Conservation (phyloP, 1,284 basidiomycete genomes). For the Tilletiaria anomala region DNA sequence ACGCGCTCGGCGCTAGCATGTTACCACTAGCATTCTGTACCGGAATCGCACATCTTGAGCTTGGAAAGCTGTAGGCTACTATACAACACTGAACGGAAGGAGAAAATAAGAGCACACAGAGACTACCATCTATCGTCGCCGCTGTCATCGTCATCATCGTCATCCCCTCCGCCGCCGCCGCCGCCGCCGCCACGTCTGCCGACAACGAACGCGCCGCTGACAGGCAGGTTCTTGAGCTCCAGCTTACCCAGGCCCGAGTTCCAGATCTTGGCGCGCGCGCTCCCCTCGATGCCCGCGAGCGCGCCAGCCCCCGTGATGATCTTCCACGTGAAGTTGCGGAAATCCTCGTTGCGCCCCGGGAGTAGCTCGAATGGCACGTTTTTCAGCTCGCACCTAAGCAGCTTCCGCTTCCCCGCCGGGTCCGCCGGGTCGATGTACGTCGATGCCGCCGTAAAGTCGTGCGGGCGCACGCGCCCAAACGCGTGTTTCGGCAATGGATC, state of each 20-base stretch:
- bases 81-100: too few species aligned
- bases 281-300: conserved; percentile 26
- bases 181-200: too few species aligned
- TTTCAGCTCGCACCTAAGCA: conserved; percentile 20
- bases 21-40: too few species aligned
- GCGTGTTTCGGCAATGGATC: conserved; percentile 24
- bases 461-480: conserved; percentile 24
- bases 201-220: conserved; percentile 28
- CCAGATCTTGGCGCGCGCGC: conserved; percentile 26
- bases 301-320: conserved; percentile 28
- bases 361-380: conserved; percentile 30
- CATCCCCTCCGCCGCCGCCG: too few species aligned
- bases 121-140: too few species aligned
- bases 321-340: conserved; percentile 30
- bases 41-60: too few species aligned
- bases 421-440: conserved; percentile 20
- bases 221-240: conserved; percentile 21
- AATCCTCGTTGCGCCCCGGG: conserved; percentile 15
- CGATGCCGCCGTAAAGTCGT: conserved; percentile 22
- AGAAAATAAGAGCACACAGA: too few species aligned
- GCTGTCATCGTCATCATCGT: too few species aligned
- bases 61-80: too few species aligned
- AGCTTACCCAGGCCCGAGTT: conserved; percentile 24
- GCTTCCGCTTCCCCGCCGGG: conserved; percentile 17
- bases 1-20: too few species aligned